Base-by-base conservation (phyloP, 495 filamentous ascomycete genomes). In the Parathielavia hyrcaniae region DNA sequence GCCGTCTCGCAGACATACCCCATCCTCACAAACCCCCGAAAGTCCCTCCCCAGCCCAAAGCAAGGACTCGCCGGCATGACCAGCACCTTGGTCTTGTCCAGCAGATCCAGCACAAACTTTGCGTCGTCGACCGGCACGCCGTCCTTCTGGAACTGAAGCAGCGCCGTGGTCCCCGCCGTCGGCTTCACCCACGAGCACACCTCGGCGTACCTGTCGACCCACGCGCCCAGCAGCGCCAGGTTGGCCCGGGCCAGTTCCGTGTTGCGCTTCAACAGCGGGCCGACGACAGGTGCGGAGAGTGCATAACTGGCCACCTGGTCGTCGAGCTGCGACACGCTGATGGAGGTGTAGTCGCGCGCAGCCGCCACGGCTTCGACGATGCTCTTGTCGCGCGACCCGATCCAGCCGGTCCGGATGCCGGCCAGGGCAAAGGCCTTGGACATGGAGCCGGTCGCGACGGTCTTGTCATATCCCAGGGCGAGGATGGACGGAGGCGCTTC, bases 361-460 rank as follows among this genome's bases (percentile, higher is more conserved):
- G 72, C 61, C 5, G 86, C 83, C 44, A 85, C 77, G n/a, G 79
- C 72, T 52, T 87, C 81, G 46, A 93, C 79, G 51, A 95, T 73
- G 1, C 73, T 71, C 7, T 65, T 60, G 69, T 83, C 78, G 2
- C 86, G 80, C 26, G 85, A 85, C 3, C 87, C 89, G 56, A 93
- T 76, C 90, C 91, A 96, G 36, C 91, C 90, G 5, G 90, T 71
- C 0, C 91, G 82, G 48, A 95, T 81, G 11, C 91, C 91, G 0
- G 90, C 91, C 9, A 95, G 71, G 35, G 90, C 84, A 73, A 89
- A 95, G 6, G 89, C 86, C 71, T 96, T 96, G 16, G 88, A 91
- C 70, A 92, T 80, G 2, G 88, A 93, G 26, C 90, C 86, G 0
- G 89, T 95, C 26, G 80, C 81, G 22, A 95, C 78, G 5, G 81